A percentile compares a stretch with the other conserved stretches of the same genome.
Evolutionary conservation across 768 basidiomycete genomes (phyloP).

Genomic region (Auricularia heimuer): DNA sequence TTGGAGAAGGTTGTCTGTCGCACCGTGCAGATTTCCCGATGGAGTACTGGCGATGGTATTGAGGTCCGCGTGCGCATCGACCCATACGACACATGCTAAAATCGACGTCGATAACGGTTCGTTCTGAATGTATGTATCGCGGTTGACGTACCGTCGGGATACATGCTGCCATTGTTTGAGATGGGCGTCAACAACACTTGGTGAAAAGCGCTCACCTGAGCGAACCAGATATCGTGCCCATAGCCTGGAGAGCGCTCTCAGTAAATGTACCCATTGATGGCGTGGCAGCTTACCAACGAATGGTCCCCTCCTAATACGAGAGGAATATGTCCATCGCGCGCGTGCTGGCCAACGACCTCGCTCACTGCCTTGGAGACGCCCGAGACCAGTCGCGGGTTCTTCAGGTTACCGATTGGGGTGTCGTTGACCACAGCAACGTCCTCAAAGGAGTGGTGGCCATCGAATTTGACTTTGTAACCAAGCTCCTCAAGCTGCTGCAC

Average conservation of each 20-base stretch:
- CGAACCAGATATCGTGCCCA: constrained; percentile 93
- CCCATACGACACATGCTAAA: constrained; percentile 73
- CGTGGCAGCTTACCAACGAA: constrained; percentile 53
- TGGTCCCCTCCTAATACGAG: constrained; percentile 95
- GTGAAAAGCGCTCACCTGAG: constrained; percentile 40
- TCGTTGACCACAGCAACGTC: constrained; percentile 53
- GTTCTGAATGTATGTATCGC: not conserved
- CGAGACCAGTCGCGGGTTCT: constrained; percentile 83
- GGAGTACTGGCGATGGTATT: constrained; percentile 54
- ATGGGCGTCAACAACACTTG: not conserved
- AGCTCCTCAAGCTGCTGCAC: constrained; percentile 62
- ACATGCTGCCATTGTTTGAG: constrained; percentile 34
- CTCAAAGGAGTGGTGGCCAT: constrained; percentile 85
- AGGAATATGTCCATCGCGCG: constrained; percentile 69
- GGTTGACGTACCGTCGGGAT: constrained; percentile 46
- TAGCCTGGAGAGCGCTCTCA: constrained; percentile 37
- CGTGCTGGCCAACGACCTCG: constrained; percentile 63
- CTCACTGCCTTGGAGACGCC: constrained; percentile 73
- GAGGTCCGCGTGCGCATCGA: constrained; percentile 96
- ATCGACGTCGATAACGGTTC: not conserved
- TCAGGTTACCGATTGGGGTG: constrained; percentile 79
- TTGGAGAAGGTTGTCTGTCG: too few relatives aligned
- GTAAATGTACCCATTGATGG: constrained; percentile 3
- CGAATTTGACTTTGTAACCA: constrained; percentile 85
- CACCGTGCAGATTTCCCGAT: constrained; percentile 80